phyloP scores from a whole-genome alignment of 208 protist species.

The Acanthamoeba culbertsoni region DNA sequence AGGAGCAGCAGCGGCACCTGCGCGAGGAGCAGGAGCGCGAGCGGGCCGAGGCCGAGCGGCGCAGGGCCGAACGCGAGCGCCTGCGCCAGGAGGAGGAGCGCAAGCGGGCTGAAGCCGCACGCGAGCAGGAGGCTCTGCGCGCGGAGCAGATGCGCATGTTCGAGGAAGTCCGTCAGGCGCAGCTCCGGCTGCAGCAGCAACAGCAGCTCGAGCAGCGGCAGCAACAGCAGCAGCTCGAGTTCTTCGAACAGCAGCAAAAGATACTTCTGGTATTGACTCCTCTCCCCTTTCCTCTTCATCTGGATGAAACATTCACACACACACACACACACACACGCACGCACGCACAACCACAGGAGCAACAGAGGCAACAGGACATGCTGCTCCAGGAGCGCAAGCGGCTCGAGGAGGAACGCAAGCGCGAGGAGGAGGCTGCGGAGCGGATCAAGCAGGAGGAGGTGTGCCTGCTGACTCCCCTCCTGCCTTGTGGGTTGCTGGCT shows the following conservation, averaged over 20 bases:
- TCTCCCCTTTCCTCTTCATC: not conserved
- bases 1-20: constrained; percentile 45
- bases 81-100: constrained; percentile 8
- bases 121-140: not conserved
- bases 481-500: too few relatives aligned
- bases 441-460: not conserved
- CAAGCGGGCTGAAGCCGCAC: not conserved
- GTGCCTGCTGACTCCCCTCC: too few relatives aligned
- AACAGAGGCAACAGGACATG: not conserved
- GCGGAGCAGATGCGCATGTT: constrained; percentile 16
- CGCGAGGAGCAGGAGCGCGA: constrained; percentile 24
- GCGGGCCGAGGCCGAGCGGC: not conserved
- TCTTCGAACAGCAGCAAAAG: not conserved
- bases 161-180: not conserved
- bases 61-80: not conserved
- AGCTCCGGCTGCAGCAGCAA: not conserved
- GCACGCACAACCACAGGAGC: not conserved
- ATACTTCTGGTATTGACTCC: not conserved
- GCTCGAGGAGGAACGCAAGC: not conserved
- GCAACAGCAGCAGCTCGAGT: not conserved
- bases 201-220: not conserved
- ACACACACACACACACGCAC: not conserved
- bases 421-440: not conserved
- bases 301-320: not conserved
- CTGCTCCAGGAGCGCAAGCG: not conserved